Conservation (phyloP, 2,329 filamentous ascomycete genomes). For the Hortaea sp. region DNA sequence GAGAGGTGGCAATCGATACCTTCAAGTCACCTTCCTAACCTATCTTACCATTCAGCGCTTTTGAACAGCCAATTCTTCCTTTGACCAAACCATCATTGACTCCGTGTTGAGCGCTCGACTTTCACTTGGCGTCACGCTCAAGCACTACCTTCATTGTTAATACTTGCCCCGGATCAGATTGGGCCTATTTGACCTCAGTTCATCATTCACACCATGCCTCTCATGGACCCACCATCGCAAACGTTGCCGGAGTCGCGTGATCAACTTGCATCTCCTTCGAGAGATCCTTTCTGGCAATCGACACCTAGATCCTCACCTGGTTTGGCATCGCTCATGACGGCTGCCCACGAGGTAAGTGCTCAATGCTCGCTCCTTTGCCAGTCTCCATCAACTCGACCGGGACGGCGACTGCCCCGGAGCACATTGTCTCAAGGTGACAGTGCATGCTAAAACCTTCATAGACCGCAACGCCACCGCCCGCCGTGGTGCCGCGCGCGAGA, state of each 20-base stretch:
- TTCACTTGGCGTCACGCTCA: too few species aligned
- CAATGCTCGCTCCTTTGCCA: not conserved
- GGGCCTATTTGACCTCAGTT: not conserved
- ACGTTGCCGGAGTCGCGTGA: not conserved
- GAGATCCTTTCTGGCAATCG: conserved; percentile 13
- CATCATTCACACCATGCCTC: not conserved
- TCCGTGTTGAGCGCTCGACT: too few species aligned
- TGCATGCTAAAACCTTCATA: too few species aligned
- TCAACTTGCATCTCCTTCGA: not conserved
- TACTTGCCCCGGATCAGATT: too few species aligned
- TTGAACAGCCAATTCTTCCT: too few species aligned
- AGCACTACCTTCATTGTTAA: too few species aligned
- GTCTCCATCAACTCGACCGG: not conserved
- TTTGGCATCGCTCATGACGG: conserved; percentile 11
- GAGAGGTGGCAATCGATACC: too few species aligned
- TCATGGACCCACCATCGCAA: not conserved
- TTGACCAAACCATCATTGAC: too few species aligned
- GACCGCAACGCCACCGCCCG: not conserved
- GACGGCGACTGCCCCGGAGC: not conserved
- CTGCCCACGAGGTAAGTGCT: conserved; percentile 14
- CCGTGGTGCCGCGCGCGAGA: conserved; percentile 1
- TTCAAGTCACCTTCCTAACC: too few species aligned
- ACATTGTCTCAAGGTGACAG: too few species aligned
- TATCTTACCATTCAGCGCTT: too few species aligned
- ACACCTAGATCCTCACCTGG: conserved; percentile 8